These are phyloP conservation scores for Sclerospora graminicola DNA, from an alignment of 352 stramenopile genomes.

Conservation along the genomic window DNA sequence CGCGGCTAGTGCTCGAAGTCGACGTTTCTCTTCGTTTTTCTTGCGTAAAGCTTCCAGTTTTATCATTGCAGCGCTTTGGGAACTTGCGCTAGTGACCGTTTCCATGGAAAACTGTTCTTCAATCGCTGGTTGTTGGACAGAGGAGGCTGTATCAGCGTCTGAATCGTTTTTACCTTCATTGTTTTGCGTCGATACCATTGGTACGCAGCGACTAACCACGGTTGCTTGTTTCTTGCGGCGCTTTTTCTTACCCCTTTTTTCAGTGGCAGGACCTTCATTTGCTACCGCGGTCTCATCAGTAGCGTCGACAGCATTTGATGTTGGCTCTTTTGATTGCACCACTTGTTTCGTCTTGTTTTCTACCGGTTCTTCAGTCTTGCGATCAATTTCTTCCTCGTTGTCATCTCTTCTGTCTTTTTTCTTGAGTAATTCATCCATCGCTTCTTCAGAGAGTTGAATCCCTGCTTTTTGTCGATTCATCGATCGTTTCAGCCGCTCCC, in stretches of 20 bases:
- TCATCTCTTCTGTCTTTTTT: slow-evolving; percentile 15
- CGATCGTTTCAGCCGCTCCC: slow-evolving; percentile 64
- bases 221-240: too few relatives aligned
- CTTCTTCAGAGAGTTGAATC: slow-evolving; percentile 37
- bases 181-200: too few relatives aligned
- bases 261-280: too few relatives aligned
- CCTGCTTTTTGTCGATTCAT: slow-evolving; percentile 71
- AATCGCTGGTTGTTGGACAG: too few relatives aligned
- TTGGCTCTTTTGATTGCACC: slow-evolving; percentile 7
- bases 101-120: slow-evolving; percentile 5
- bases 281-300: slow-evolving; percentile 29
- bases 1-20: slow-evolving; percentile 21
- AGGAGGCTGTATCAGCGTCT: too few relatives aligned
- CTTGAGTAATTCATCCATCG: slow-evolving; percentile 51
- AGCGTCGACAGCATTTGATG: slow-evolving; percentile 1
- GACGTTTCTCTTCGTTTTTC: slow-evolving; percentile 75
- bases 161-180: too few relatives aligned
- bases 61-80: slow-evolving; percentile 60
- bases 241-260: too few relatives aligned
- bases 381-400: slow-evolving; percentile 13
- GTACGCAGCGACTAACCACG: too few relatives aligned
- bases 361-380: slow-evolving; percentile 4
- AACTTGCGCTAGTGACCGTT: slow-evolving; percentile 18
- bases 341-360: slow-evolving; percentile 16
- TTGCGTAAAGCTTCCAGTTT: slow-evolving; percentile 53